phyloP scores from a whole-genome alignment of 805 yeast genomes.

The Saccharomycopsis sp. region DNA sequence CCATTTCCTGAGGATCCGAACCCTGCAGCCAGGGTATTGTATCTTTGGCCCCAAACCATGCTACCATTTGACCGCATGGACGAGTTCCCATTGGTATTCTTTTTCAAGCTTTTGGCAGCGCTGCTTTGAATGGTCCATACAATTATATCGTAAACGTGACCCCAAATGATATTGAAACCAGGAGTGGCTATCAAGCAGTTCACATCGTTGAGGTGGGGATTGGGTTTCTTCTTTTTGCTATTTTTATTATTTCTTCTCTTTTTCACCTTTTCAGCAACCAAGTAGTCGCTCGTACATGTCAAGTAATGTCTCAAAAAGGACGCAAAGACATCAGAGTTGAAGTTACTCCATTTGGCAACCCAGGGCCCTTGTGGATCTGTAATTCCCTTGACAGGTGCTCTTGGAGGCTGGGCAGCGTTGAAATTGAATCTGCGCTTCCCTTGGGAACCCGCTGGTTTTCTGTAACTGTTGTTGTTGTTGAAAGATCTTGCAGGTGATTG shows the following conservation, averaged over 20 bases:
- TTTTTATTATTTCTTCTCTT: no score
- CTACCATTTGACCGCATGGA: neutral
- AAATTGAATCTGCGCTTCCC: conserved; percentile 19
- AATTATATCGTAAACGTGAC: conserved; percentile 39
- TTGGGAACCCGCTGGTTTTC: neutral
- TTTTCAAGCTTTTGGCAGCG: conserved; percentile 3
- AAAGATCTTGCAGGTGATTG: neutral
- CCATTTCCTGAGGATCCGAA: no score
- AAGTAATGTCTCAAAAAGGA: conserved; percentile 56
- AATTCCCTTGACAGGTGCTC: conserved; percentile 34
- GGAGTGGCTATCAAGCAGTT: conserved; percentile 29
- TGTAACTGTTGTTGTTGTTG: neutral
- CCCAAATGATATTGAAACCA: conserved; percentile 36
- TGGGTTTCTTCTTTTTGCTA: no score
- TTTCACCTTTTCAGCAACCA: neutral
- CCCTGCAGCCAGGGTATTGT: conserved; percentile 12
- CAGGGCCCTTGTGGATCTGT: conserved; percentile 51
- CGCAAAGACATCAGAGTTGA: conserved; percentile 49
- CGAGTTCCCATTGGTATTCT: neutral
- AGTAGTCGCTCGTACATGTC: conserved; percentile 1
- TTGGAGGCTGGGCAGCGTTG: conserved; percentile 34
- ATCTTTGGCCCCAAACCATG: conserved; percentile 13
- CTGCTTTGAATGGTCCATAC: conserved; percentile 17
- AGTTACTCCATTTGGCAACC: conserved; percentile 52
- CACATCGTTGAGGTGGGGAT: conserved; percentile 3